Base-by-base conservation (phyloP, 345 rosid species). In the Kernera saxatilis region DNA sequence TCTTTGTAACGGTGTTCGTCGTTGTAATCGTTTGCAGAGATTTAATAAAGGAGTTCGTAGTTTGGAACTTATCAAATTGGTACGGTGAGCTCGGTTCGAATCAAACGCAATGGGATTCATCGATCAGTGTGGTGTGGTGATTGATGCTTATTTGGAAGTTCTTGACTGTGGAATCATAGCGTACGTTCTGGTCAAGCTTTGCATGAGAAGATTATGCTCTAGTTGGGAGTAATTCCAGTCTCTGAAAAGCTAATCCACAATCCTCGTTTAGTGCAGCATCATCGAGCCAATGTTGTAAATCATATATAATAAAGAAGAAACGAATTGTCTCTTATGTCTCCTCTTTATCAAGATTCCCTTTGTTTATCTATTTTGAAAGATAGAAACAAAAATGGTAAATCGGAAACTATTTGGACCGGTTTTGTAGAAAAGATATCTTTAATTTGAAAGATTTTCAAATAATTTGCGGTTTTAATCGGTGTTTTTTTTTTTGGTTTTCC, bases 121-220 rank as follows among this genome's bases (percentile, higher is more conserved):
- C n/a, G n/a, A n/a, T n/a, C n/a, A n/a, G n/a, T n/a, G 96, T 48
- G 96, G 98, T 53, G 93, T 90, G 65, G 98, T 90, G 75, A 92
- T 86, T 46, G 96, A 92, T 82, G 98, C 95, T 22, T 90, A 82
- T 82, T 79, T 88, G 72, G 91, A 87, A 80, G 91, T 93, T 70
- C 95, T 92, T 50, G 96, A 90, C 59, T 63, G 91, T 32, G 98
- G 96, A 29, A 87, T 92, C 39, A 68, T 92, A 50, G 98, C 83
- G 36, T 89, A n/a, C n/a, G 91, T 74, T 86, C 85, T 51, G 86
- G 87, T 30, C 73, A 77, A 6, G 60, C 37, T 21, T 77, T 92
- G 67, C 96, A 85, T 44, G 87, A 88, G 54, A 88, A 84, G 71
- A 79, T 93, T 71, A 73, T 36, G 91, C 96, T 59, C 93, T 23